These are phyloP conservation scores for Lasiodiplodia hormozganensis DNA, from an alignment of 2,329 filamentous ascomycete species.

Conservation along the genomic window DNA sequence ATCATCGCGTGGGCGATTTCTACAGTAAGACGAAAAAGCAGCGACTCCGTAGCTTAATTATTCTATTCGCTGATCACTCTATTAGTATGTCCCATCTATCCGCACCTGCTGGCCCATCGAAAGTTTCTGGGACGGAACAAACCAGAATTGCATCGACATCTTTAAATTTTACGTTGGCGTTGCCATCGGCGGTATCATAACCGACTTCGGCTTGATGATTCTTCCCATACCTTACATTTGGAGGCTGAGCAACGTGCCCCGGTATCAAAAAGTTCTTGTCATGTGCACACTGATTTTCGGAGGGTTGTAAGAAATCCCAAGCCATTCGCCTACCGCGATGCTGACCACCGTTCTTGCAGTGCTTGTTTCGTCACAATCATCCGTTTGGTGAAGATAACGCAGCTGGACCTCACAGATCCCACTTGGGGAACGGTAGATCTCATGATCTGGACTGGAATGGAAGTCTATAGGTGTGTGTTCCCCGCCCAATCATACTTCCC, in stretches of 20 bases:
- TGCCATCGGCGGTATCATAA: background rate
- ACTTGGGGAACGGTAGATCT: constrained; percentile 3
- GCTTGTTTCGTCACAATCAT: constrained; percentile 7
- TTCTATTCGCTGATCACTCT: background rate
- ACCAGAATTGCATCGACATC: background rate
- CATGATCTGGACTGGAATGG: background rate
- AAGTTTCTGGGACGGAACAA: background rate
- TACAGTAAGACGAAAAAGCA: background rate
- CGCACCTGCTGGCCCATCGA: constrained; percentile 1
- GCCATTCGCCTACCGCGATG: background rate
- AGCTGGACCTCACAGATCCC: background rate
- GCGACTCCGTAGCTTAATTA: no score
- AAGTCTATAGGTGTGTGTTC: background rate
- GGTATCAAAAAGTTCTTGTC: background rate
- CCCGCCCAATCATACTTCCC: background rate
- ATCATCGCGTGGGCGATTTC: background rate
- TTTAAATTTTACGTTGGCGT: background rate
- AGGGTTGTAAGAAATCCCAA: background rate
- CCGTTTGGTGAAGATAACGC: background rate
- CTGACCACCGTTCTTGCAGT: background rate
- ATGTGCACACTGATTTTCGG: background rate
- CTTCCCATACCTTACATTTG: background rate
- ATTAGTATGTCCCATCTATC: background rate
- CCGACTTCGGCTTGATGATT: background rate
- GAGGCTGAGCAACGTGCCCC: background rate